phyloP scores from a whole-genome alignment of 2,329 filamentous ascomycete genomes.

The Akanthomyces dipterigenus region DNA sequence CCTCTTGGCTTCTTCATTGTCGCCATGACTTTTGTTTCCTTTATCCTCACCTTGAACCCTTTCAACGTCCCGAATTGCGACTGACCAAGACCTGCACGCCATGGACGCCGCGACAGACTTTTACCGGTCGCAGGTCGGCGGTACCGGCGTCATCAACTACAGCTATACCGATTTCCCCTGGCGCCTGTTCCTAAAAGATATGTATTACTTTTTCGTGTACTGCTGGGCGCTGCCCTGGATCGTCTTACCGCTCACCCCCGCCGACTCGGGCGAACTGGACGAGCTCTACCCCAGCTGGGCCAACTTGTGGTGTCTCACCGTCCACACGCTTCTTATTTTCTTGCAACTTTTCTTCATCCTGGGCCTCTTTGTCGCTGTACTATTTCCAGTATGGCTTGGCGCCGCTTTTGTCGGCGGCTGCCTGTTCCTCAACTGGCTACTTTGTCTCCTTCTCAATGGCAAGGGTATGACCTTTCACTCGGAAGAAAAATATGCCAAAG shows the following conservation, averaged over 20 bases:
- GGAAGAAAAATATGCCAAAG: conserved; percentile 44
- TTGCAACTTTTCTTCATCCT: conserved; percentile 56
- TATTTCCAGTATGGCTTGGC: conserved; percentile 44
- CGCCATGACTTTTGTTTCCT: neutral
- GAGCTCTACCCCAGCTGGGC: conserved; percentile 54
- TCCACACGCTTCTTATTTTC: conserved; percentile 53
- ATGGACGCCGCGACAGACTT: conserved; percentile 39
- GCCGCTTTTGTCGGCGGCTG: conserved; percentile 34
- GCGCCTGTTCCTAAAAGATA: conserved; percentile 43
- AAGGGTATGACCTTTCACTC: conserved; percentile 41
- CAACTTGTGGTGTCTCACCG: conserved; percentile 50
- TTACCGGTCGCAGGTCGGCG: conserved; percentile 53
- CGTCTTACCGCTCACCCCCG: conserved; percentile 49
- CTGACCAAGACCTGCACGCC: neutral
- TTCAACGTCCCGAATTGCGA: neutral
- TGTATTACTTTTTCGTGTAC: conserved; percentile 50
- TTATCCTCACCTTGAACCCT: neutral
- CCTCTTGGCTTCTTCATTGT: neutral
- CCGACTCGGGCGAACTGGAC: conserved; percentile 47
- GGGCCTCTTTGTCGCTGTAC: conserved; percentile 43
- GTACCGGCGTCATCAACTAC: conserved; percentile 51
- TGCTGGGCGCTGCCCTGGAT: conserved; percentile 53
- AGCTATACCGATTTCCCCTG: conserved; percentile 52
- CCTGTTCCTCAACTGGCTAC: conserved; percentile 40
- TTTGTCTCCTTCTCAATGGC: conserved; percentile 49